Base-by-base conservation (phyloP, 2,329 filamentous ascomycete genomes). In the Arthrinium puccinioides region DNA sequence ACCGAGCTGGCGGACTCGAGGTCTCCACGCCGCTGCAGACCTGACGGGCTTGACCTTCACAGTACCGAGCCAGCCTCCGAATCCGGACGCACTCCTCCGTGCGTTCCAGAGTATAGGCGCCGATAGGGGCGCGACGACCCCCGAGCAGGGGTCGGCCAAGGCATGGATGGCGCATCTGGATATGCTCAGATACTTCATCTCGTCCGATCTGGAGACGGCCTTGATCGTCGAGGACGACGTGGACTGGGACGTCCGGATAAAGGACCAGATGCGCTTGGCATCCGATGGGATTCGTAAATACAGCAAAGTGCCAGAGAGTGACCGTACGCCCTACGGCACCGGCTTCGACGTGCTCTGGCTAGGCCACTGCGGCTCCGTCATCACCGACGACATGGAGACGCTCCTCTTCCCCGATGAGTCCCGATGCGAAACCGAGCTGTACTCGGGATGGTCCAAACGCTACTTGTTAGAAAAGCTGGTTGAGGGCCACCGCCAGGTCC, bases 211-310 rank as follows among this genome's bases (percentile, higher is more conserved):
- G 8, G 47, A 55, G n/a, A 57, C 55, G 6, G 61, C 60, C 2
- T 45, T 64, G 6, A 57, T 65, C 20, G 46, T 64, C 39, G 61
- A 64, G 47, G 62, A 64, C 32, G 61, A 64, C 39, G 50, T 60
- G 37, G 61, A 65, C 40, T 64, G 60, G 61, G 62, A 65, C 40
- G 51, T 62, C 7, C 46, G 52, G 3, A 46, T 64, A 24, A 54
- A 56, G 34, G 34, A 45, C 0, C 56, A 63, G 26, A 46, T 63
- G 16, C 45, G 47, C 15, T 43, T 48, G 28, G 45, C 61, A 16
- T 53, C 55, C 6, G 44, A 50, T 24, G 53, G 54, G 37, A 52
- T 56, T 36, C 49, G 58, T 36, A 44, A 55, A 44, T 41, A 60
- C 29, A 40, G 9, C 46, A 24, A 44, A 38, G 5, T 39, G 44